Evolutionary conservation across 2,329 filamentous ascomycete genomes (phyloP).

Genomic region (Drechslerella dactyloides): DNA sequence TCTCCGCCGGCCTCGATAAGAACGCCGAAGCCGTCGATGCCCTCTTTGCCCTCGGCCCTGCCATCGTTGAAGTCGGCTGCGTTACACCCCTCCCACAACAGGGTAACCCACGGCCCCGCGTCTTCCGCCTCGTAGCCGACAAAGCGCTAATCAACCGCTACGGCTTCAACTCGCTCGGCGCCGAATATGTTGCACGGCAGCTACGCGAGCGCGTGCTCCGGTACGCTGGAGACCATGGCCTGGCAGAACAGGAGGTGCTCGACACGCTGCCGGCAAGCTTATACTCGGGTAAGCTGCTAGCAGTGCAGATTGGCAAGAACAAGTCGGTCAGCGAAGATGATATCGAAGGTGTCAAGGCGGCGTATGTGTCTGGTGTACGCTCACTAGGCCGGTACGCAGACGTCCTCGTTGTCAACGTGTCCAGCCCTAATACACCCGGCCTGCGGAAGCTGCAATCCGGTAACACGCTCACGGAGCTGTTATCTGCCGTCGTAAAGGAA

Average conservation of each 20-base stretch:
- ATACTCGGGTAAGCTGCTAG: conserved; percentile 74
- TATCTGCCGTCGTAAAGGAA: conserved; percentile 81
- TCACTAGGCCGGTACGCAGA: conserved; percentile 86
- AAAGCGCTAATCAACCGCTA: conserved; percentile 94
- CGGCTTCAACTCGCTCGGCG: conserved; percentile 89
- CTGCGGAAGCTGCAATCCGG: conserved; percentile 84
- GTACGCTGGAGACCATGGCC: conserved; percentile 74
- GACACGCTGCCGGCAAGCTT: conserved; percentile 84
- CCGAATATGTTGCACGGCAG: conserved; percentile 80
- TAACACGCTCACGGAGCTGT: conserved; percentile 79
- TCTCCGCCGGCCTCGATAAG: conserved; percentile 96
- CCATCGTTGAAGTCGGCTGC: conserved; percentile 89
- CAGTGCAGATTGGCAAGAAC: conserved; percentile 96
- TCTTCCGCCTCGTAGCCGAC: conserved; percentile 83
- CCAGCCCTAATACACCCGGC: conserved; percentile 92
- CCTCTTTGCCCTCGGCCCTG: conserved; percentile 82
- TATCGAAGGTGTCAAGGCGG: conserved; percentile 76
- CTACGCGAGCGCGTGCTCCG: conserved; percentile 77
- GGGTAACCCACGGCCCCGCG: conserved; percentile 84
- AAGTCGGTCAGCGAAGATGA: conserved; percentile 86
- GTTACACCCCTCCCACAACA: conserved; percentile 84
- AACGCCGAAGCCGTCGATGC: conserved; percentile 85
- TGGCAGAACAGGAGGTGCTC: conserved; percentile 75
- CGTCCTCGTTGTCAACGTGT: conserved; percentile 97
- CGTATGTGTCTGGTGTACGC: conserved; percentile 88